Evolutionary conservation across 2,329 filamentous ascomycete genomes (phyloP).

Genomic region (Penicillium sp.): DNA sequence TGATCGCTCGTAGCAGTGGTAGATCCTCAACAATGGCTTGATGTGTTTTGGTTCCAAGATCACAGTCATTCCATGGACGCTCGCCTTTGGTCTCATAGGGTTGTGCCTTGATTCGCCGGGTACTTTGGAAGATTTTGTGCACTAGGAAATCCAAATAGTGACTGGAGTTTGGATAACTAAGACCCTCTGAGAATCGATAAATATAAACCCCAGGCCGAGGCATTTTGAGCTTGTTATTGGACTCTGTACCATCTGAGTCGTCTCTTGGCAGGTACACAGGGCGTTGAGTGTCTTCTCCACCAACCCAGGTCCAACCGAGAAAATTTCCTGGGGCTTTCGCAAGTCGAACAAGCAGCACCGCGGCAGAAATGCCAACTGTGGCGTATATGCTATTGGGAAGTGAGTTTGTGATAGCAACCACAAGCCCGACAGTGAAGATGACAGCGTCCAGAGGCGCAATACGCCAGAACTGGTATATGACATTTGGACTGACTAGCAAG

Average conservation of each 20-base stretch:
- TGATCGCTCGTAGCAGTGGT: constrained; percentile 76
- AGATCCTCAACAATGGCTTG: constrained; percentile 30
- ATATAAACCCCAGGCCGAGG: constrained; percentile 91
- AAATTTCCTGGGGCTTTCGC: constrained; percentile 77
- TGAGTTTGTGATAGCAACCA: constrained; percentile 78
- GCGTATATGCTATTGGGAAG: constrained; percentile 92
- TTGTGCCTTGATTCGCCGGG: constrained; percentile 70
- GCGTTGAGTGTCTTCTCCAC: constrained; percentile 60
- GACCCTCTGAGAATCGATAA: constrained; percentile 86
- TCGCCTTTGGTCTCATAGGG: constrained; percentile 67
- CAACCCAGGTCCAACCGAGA: constrained; percentile 76
- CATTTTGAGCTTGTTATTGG: constrained; percentile 79
- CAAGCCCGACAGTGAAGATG: constrained; percentile 85
- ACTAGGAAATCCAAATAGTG: constrained; percentile 77
- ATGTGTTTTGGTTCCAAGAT: constrained; percentile 58
- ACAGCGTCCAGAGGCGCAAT: constrained; percentile 84
- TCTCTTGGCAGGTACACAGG: constrained; percentile 79
- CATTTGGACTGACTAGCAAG: constrained; percentile 82
- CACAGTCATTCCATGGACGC: constrained; percentile 89
- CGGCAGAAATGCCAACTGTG: constrained; percentile 73
- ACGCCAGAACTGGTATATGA: constrained; percentile 87
- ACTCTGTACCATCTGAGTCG: constrained; percentile 72
- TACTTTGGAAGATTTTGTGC: constrained; percentile 64
- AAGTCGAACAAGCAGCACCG: constrained; percentile 74
- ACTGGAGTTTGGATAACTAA: constrained; percentile 89